Conservation (phyloP, 768 basidiomycete genomes). For the Dacryopinax spathularia region DNA sequence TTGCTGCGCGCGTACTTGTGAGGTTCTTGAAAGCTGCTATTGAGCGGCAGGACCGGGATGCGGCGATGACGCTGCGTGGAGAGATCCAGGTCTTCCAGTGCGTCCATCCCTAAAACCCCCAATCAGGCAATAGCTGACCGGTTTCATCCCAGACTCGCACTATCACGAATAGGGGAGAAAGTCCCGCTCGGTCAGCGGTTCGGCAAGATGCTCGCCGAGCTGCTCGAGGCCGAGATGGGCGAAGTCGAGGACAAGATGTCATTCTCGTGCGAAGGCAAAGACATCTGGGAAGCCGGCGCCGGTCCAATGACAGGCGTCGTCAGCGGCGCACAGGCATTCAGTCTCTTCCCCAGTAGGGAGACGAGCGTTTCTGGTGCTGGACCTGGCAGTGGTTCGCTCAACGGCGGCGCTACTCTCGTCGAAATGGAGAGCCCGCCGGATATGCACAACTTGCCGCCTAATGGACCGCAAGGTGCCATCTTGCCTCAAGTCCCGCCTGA, state of each 20-base stretch:
- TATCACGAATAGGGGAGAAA: conserved; percentile 48
- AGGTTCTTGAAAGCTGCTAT: conserved; percentile 52
- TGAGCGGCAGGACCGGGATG: conserved; percentile 41
- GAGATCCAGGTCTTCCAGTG: conserved; percentile 61
- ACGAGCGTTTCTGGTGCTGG: not conserved
- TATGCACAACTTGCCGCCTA: not conserved
- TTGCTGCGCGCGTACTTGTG: conserved; percentile 48
- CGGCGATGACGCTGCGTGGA: conserved; percentile 41
- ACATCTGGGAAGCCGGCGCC: not conserved
- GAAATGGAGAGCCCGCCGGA: conserved; percentile 1
- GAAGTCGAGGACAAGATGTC: not conserved
- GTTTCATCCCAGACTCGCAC: conserved; percentile 33
- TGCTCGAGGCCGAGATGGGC: conserved; percentile 9
- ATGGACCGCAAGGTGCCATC: not conserved
- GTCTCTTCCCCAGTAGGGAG: not conserved
- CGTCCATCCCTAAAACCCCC: conserved; percentile 16
- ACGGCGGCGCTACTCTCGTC: not conserved
- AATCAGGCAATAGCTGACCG: not conserved
- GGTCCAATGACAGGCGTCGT: not conserved
- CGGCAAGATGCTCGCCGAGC: conserved; percentile 10
- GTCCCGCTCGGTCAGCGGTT: conserved; percentile 46
- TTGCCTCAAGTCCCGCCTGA: not conserved
- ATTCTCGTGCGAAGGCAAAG: not conserved
- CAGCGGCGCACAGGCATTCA: not conserved
- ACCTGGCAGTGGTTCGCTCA: not conserved